Conservation (phyloP, 192 early-diverging fungal species). For the Coemansia sp. region DNA sequence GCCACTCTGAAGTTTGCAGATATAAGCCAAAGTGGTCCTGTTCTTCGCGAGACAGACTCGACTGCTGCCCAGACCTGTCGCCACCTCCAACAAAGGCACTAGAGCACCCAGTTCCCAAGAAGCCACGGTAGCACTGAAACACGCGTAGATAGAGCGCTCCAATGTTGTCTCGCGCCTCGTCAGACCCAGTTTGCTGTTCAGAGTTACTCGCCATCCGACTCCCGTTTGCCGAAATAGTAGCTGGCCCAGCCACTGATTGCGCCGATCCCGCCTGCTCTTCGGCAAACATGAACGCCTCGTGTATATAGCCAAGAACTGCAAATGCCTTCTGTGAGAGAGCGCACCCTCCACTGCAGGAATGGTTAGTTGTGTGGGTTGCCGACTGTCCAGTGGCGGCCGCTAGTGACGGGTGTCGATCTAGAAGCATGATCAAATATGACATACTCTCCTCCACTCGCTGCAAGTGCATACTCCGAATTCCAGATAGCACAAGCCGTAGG, state of each 20-base stretch:
- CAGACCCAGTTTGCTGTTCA: background rate
- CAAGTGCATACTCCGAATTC: conserved; percentile 39
- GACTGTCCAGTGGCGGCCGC: background rate
- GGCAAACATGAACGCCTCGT: conserved; percentile 49
- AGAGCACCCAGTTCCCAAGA: conserved; percentile 3
- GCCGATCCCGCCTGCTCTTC: conserved; percentile 26
- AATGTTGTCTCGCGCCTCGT: conserved; percentile 15
- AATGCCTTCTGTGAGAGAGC: conserved; percentile 11
- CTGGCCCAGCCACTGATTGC: background rate
- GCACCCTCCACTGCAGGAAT: conserved; percentile 20
- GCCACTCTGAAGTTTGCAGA: conserved; percentile 29
- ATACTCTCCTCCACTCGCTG: conserved; percentile 39
- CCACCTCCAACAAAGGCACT: background rate
- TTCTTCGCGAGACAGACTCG: background rate
- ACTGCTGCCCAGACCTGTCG: background rate
- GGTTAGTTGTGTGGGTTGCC: background rate
- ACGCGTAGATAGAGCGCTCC: conserved; percentile 31
- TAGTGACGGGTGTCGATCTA: conserved; percentile 34
- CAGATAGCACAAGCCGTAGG: conserved; percentile 34
- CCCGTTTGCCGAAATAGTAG: background rate
- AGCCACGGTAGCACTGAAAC: conserved; percentile 26
- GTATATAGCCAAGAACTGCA: conserved; percentile 38
- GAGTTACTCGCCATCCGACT: background rate
- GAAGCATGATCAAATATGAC: conserved; percentile 17
- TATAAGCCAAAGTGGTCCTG: conserved; percentile 17